phyloP scores from a whole-genome alignment of 1,284 basidiomycete genomes.

The Ganoderma meredithae region DNA sequence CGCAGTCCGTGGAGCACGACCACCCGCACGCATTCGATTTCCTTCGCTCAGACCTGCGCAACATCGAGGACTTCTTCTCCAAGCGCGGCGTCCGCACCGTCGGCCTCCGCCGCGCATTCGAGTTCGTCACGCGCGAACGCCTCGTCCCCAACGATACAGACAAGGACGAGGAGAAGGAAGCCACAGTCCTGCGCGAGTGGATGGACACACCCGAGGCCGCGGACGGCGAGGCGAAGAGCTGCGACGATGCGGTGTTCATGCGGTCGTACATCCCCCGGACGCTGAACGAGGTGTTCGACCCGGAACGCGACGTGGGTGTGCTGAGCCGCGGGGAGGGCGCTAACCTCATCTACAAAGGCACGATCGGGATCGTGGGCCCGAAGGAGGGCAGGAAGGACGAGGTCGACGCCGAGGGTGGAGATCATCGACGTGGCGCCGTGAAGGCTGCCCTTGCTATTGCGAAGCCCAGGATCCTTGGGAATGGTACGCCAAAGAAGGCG shows the following conservation, averaged over 20 bases:
- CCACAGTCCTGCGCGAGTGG: constrained; percentile 56
- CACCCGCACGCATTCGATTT: constrained; percentile 98
- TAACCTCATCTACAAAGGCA: constrained; percentile 85
- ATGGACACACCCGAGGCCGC: constrained; percentile 50
- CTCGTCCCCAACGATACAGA: constrained; percentile 38
- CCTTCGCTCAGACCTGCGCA: constrained; percentile 90
- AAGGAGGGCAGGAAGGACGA: constrained; percentile 24
- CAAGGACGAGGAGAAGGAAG: constrained; percentile 42
- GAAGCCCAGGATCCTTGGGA: constrained; percentile 18
- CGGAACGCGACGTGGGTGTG: constrained; percentile 86
- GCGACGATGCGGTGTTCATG: constrained; percentile 90
- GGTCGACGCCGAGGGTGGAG: background rate
- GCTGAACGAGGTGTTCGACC: constrained; percentile 91
- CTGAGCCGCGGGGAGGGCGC: constrained; percentile 74
- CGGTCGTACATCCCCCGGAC: constrained; percentile 92
- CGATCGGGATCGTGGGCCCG: constrained; percentile 77
- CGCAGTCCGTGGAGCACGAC: constrained; percentile 98
- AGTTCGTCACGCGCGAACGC: constrained; percentile 80
- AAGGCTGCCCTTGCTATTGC: constrained; percentile 24
- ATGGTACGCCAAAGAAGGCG: constrained; percentile 25
- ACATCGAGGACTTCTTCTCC: constrained; percentile 93
- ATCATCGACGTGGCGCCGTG: background rate
- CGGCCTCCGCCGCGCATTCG: constrained; percentile 87
- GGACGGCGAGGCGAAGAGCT: constrained; percentile 43
- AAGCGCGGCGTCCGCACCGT: constrained; percentile 80